Evolutionary conservation across 2,329 filamentous ascomycete species (phyloP).

Genomic region (Ceratocystis lukuohia): DNA sequence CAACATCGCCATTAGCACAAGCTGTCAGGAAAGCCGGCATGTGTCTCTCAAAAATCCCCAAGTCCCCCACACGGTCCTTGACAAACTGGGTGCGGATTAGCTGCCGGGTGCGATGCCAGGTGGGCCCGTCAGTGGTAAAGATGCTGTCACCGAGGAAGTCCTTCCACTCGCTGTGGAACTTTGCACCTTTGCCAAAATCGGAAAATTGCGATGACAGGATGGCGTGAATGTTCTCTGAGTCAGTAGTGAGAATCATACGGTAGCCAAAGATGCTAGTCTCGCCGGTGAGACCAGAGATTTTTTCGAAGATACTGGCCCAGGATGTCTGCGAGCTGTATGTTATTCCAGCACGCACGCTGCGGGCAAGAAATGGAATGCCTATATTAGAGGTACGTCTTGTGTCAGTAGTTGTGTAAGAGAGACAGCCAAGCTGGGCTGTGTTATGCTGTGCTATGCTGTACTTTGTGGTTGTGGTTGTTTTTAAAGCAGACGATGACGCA

Average conservation of each 20-base stretch:
- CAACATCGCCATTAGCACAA: slow-evolving; percentile 34
- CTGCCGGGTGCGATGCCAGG: slow-evolving; percentile 70
- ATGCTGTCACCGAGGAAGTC: slow-evolving; percentile 64
- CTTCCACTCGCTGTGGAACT: slow-evolving; percentile 62
- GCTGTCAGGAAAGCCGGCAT: slow-evolving; percentile 28
- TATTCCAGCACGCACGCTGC: slow-evolving; percentile 39
- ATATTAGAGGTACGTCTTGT: background rate
- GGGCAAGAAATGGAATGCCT: slow-evolving; percentile 51
- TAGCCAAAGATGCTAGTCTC: slow-evolving; percentile 43
- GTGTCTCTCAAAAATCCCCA: slow-evolving; percentile 70
- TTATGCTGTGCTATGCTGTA: too few species aligned
- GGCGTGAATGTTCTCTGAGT: slow-evolving; percentile 84
- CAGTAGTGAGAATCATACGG: slow-evolving; percentile 61
- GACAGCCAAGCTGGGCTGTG: too few species aligned
- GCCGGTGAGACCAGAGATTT: slow-evolving; percentile 38
- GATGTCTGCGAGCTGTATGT: slow-evolving; percentile 44
- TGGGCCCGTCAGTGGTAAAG: slow-evolving; percentile 64
- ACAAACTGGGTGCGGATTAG: slow-evolving; percentile 79
- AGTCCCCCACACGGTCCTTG: slow-evolving; percentile 67
- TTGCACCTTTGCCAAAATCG: slow-evolving; percentile 69
- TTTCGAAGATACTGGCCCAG: slow-evolving; percentile 43
- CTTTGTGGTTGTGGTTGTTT: too few species aligned
- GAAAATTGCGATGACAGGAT: slow-evolving; percentile 73
- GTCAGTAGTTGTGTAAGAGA: background rate
- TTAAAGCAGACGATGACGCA: background rate